These are phyloP conservation scores for Teunomyces barrocoloradensis DNA, from an alignment of 805 yeast genomes.

Conservation along the genomic window DNA sequence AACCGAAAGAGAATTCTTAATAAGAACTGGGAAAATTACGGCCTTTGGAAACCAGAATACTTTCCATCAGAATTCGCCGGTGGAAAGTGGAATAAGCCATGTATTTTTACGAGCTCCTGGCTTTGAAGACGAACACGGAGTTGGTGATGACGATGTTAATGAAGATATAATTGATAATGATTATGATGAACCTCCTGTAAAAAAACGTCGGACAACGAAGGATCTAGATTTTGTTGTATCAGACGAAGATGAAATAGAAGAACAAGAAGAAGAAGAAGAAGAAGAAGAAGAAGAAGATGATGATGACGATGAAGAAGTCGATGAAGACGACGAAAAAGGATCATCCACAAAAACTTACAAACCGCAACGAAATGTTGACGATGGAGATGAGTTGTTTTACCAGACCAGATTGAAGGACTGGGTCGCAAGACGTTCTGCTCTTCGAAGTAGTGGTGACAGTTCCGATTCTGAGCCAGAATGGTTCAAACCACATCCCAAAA, in stretches of 20 bases:
- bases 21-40: slow-evolving; percentile 89
- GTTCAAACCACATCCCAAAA: slow-evolving; percentile 71
- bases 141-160: slow-evolving; percentile 13
- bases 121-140: slow-evolving; percentile 22
- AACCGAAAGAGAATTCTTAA: slow-evolving; percentile 70
- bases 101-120: slow-evolving; percentile 53
- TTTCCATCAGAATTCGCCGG: slow-evolving; percentile 42
- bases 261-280: slow-evolving; percentile 7
- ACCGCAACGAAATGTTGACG: slow-evolving; percentile 53
- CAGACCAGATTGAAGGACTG: slow-evolving; percentile 60
- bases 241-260: slow-evolving; percentile 2
- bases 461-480: slow-evolving; percentile 47
- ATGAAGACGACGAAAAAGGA: not conserved
- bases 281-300: slow-evolving; percentile 1
- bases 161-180: slow-evolving; percentile 18
- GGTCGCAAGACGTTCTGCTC: slow-evolving; percentile 49
- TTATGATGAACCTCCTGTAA: not conserved
- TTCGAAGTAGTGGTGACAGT: slow-evolving; percentile 27
- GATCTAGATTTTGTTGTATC: not conserved
- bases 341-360: not conserved
- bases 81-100: slow-evolving; percentile 31
- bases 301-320: slow-evolving; percentile 7
- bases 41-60: slow-evolving; percentile 79
- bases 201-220: not conserved
- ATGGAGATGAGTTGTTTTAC: slow-evolving; percentile 73